These are phyloP conservation scores for Glycine latifolia DNA, from an alignment of 306 rosid genomes.

Conservation along the genomic window DNA sequence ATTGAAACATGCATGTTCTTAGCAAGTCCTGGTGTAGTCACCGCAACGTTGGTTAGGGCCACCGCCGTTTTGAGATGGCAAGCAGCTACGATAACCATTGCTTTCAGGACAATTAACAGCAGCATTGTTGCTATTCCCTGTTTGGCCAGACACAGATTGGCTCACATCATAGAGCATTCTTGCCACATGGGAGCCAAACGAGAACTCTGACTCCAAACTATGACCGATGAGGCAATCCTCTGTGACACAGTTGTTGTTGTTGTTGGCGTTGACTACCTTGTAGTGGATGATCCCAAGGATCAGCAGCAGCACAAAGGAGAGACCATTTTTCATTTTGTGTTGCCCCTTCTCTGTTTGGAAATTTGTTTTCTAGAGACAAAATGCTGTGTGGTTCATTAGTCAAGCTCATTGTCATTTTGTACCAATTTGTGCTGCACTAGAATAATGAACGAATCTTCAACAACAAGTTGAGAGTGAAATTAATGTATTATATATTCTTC, in stretches of 20 bases:
- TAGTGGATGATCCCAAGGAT: slow-evolving; percentile 36
- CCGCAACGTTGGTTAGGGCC: slow-evolving; percentile 11
- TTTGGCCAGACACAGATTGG: background rate
- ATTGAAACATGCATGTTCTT: background rate
- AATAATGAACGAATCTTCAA: slow-evolving; percentile 7
- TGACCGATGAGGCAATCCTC: slow-evolving; percentile 44
- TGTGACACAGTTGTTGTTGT: background rate
- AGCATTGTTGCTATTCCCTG: slow-evolving; percentile 21
- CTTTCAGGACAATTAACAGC: slow-evolving; percentile 31
- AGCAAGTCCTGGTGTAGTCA: slow-evolving; percentile 38
- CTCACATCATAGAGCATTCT: slow-evolving; percentile 47
- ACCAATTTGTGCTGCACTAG: background rate
- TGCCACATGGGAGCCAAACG: slow-evolving; percentile 37
- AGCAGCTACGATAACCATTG: slow-evolving; percentile 40
- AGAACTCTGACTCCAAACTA: slow-evolving; percentile 43
- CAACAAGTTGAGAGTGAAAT: background rate
- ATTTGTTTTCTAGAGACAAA: slow-evolving; percentile 8
- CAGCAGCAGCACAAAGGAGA: slow-evolving; percentile 26
- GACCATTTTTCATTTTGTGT: slow-evolving; percentile 38
- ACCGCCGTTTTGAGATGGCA: slow-evolving; percentile 37
- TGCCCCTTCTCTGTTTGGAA: background rate
- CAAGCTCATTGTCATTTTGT: background rate
- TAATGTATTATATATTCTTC: background rate
- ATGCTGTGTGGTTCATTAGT: background rate
- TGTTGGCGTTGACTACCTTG: background rate